These are phyloP conservation scores for Diaporthe velutina DNA, from an alignment of 2,329 filamentous ascomycete species.

Conservation along the genomic window DNA sequence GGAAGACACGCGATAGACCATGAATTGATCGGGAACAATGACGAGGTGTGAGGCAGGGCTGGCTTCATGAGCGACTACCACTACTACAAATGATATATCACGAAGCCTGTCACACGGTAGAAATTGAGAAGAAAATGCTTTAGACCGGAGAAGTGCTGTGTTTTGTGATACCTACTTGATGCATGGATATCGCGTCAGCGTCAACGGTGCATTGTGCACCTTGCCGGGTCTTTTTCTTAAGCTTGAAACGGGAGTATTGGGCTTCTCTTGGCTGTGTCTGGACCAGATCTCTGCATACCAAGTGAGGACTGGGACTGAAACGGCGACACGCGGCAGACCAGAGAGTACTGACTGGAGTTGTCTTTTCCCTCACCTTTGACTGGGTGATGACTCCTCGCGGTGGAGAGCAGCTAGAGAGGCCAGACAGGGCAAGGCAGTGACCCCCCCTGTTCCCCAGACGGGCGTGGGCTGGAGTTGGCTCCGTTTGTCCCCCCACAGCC, in stretches of 20 bases:
- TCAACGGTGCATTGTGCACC: neutral
- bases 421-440: constrained; percentile 6
- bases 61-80: neutral
- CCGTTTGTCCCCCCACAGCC: constrained; percentile 19
- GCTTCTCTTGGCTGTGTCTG: neutral
- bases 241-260: neutral
- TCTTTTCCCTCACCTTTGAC: neutral
- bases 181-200: neutral
- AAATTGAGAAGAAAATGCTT: neutral
- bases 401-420: neutral
- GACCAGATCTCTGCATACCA: neutral
- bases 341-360: neutral
- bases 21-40: neutral
- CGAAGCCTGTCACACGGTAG: neutral
- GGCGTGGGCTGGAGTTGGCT: constrained; percentile 15
- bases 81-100: constrained; percentile 19
- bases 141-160: neutral
- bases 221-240: neutral
- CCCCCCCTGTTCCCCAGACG: constrained; percentile 24
- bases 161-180: neutral
- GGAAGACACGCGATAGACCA: neutral
- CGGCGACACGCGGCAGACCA: constrained; percentile 16
- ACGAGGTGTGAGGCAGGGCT: neutral
- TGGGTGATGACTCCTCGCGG: constrained; percentile 9
- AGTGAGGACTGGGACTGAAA: constrained; percentile 1